phyloP scores from a whole-genome alignment of 2,329 filamentous ascomycete species.

The Dactylellina sp. region DNA sequence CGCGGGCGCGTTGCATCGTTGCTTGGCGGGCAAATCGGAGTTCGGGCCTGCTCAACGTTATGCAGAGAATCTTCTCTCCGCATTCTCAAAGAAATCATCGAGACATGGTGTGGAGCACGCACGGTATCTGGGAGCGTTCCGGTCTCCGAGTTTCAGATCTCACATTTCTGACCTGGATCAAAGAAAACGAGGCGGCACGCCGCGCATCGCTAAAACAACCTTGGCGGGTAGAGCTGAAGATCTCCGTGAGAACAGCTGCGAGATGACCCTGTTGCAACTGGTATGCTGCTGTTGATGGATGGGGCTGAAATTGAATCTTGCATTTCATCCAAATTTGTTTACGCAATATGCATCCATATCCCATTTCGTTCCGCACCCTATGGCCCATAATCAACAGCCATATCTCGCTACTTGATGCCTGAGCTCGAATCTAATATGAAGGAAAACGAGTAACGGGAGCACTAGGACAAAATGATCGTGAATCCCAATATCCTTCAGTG shows the following conservation, averaged over 20 bases:
- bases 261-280: neutral
- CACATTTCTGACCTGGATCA: constrained; percentile 11
- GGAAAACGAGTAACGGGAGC: too few relatives aligned
- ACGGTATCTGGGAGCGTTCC: constrained; percentile 25
- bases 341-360: too few relatives aligned
- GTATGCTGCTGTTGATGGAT: neutral
- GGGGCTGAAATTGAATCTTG: constrained; percentile 11
- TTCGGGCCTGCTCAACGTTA: constrained; percentile 19
- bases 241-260: neutral
- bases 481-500: neutral
- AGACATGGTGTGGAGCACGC: constrained; percentile 37
- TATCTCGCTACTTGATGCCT: too few relatives aligned
- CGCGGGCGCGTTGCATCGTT: constrained; percentile 14
- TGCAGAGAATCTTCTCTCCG: constrained; percentile 29
- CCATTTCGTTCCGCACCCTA: too few relatives aligned
- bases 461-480: neutral
- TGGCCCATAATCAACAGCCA: too few relatives aligned
- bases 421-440: too few relatives aligned
- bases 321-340: constrained; percentile 13
- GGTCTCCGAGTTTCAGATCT: constrained; percentile 40
- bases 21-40: constrained; percentile 15
- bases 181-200: constrained; percentile 29
- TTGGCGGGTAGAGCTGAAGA: constrained; percentile 32
- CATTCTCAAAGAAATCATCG: constrained; percentile 25
- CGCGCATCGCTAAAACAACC: constrained; percentile 16